These are phyloP conservation scores for Ceratobasidium sp. DNA, from an alignment of 1,284 basidiomycete genomes.

Conservation along the genomic window DNA sequence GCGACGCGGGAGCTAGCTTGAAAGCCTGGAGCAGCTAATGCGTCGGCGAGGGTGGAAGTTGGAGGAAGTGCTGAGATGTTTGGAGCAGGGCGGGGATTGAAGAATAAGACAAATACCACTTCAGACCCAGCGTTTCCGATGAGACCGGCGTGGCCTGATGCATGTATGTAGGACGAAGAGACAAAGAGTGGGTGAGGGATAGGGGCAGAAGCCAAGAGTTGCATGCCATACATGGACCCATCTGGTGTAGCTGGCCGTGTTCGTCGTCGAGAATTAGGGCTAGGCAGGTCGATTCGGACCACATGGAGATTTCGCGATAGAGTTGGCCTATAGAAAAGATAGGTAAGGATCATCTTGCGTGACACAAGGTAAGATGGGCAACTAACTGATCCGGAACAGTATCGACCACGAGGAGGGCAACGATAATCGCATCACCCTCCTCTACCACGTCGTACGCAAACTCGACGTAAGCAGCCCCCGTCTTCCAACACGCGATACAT, in stretches of 20 bases:
- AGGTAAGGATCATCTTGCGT: constrained; percentile 36
- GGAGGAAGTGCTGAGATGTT: background rate
- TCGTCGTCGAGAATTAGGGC: constrained; percentile 32
- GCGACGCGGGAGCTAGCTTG: constrained; percentile 35
- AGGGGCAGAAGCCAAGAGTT: constrained; percentile 26
- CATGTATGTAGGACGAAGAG: constrained; percentile 41
- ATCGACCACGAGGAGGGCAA: constrained; percentile 32
- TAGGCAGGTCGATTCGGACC: constrained; percentile 42
- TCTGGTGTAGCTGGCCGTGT: constrained; percentile 26
- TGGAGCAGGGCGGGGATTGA: constrained; percentile 44
- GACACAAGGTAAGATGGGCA: background rate
- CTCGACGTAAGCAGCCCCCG: constrained; percentile 42
- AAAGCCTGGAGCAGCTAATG: background rate
- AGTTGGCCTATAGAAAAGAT: constrained; percentile 10
- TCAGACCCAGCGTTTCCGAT: constrained; percentile 34
- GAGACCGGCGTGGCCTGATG: constrained; percentile 42
- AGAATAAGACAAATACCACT: constrained; percentile 41
- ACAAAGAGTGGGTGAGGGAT: constrained; percentile 41
- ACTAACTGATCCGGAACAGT: constrained; percentile 42
- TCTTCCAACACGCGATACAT: constrained; percentile 45
- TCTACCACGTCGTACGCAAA: constrained; percentile 44
- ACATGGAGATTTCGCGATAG: constrained; percentile 38
- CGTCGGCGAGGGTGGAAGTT: constrained; percentile 30
- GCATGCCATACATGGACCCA: constrained; percentile 41
- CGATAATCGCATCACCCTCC: constrained; percentile 38